These are phyloP conservation scores for Fusarium graminum DNA, from an alignment of 2,329 filamentous ascomycete genomes.

Conservation along the genomic window DNA sequence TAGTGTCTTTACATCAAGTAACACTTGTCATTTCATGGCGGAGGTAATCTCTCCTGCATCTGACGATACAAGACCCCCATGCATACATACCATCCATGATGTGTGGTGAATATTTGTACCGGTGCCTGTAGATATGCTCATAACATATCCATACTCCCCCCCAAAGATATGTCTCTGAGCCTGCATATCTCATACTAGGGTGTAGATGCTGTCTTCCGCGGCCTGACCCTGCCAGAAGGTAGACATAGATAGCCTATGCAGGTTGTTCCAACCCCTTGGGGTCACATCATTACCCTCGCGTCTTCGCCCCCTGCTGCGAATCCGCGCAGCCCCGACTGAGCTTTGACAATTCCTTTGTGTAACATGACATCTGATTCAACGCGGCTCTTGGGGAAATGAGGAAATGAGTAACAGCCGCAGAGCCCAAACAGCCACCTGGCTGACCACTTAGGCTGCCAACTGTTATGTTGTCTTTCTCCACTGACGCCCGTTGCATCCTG, in stretches of 20 bases:
- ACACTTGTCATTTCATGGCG: too few relatives aligned
- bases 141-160: neutral
- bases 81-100: neutral
- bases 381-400: neutral
- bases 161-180: neutral
- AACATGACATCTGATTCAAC: constrained; percentile 29
- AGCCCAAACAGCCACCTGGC: neutral
- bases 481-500: neutral
- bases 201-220: constrained; percentile 15
- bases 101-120: neutral
- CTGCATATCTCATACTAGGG: neutral
- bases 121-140: neutral
- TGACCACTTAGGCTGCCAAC: neutral
- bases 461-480: neutral
- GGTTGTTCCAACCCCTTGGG: neutral
- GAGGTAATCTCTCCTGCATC: neutral
- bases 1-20: too few relatives aligned
- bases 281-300: constrained; percentile 1
- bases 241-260: constrained; percentile 11
- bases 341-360: constrained; percentile 12
- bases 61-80: neutral
- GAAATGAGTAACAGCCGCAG: constrained; percentile 10
- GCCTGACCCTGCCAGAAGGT: neutral
- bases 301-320: neutral
- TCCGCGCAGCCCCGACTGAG: neutral